Percentiles rank a stretch among this genome's conserved stretches.
Evolutionary conservation across 108 stramenopile genomes (phyloP).

Genomic region (Discostella stelligeroides): DNA sequence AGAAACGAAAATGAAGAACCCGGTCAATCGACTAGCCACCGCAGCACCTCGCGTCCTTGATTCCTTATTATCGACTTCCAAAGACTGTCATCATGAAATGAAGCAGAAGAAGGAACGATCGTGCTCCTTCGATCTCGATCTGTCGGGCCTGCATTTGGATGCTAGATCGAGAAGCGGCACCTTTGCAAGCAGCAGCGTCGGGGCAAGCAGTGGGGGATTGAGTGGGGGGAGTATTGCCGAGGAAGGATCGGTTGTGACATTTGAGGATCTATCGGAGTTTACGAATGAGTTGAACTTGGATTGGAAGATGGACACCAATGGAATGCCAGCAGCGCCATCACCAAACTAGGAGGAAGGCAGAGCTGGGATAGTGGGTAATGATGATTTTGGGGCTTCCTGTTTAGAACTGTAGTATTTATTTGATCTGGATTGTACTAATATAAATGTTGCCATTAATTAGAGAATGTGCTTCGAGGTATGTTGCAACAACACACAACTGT

Average conservation of each 20-base stretch:
- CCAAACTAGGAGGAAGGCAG: neutral
- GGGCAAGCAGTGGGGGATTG: neutral
- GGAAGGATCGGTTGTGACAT: neutral
- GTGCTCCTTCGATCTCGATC: constrained; percentile 22
- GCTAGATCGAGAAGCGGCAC: neutral
- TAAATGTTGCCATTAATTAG: too few species aligned
- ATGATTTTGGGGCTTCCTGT: neutral
- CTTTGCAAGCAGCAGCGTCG: neutral
- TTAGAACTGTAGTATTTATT: too few species aligned
- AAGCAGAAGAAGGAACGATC: constrained; percentile 2
- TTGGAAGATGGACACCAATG: too few species aligned
- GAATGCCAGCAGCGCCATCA: neutral
- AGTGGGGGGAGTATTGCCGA: constrained; percentile 1
- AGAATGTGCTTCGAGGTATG: too few species aligned
- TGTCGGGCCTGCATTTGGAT: constrained; percentile 7
- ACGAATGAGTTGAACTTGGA: neutral
- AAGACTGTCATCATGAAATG: neutral
- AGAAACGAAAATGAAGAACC: constrained; percentile 17
- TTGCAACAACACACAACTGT: too few species aligned
- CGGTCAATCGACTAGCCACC: constrained; percentile 32
- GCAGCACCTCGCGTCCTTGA: constrained; percentile 41
- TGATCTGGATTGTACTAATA: too few species aligned
- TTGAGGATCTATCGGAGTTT: constrained; percentile 4
- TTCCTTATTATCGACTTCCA: constrained; percentile 17
- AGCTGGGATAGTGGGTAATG: too few species aligned